Percentiles rank a stretch among this genome's conserved stretches.
These are phyloP conservation scores for Pyrus pyrifolia DNA, from an alignment of 306 rosid genomes.

Conservation along the genomic window DNA sequence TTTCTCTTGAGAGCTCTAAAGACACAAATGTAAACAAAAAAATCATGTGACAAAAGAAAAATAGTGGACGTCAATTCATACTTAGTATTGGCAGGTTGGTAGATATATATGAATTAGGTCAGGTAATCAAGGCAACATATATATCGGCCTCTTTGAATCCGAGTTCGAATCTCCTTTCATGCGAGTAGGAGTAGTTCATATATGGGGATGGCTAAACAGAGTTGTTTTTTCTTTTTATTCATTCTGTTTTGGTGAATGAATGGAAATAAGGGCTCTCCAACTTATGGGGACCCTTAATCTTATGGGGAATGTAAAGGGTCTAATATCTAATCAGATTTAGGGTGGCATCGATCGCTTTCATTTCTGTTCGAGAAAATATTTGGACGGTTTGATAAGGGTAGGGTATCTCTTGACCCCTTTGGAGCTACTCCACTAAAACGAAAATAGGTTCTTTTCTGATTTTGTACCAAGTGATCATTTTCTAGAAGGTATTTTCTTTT, in stretches of 20 bases:
- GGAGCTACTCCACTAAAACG: neutral
- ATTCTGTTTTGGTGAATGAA: neutral
- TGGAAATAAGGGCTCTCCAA: neutral
- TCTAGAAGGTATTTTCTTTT: neutral
- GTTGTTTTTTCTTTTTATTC: neutral
- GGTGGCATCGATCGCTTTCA: neutral
- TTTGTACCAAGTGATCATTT: neutral
- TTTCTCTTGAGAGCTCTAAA: neutral
- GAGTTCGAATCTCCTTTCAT: no score
- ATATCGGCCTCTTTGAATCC: no score
- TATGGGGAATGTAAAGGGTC: neutral
- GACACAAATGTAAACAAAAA: neutral
- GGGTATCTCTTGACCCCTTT: neutral
- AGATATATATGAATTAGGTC: no score
- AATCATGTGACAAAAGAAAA: neutral
- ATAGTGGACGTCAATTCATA: neutral
- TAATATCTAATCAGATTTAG: slow-evolving; percentile 3
- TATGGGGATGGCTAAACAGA: neutral
- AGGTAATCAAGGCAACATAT: no score
- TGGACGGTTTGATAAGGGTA: slow-evolving; percentile 9
- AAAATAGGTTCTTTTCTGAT: neutral
- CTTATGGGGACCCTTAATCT: neutral
- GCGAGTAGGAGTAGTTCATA: no score
- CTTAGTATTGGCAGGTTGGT: neutral
- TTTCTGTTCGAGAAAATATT: neutral